phyloP scores from a whole-genome alignment of 2,329 filamentous ascomycete species.

The Aspergillus cejpii region DNA sequence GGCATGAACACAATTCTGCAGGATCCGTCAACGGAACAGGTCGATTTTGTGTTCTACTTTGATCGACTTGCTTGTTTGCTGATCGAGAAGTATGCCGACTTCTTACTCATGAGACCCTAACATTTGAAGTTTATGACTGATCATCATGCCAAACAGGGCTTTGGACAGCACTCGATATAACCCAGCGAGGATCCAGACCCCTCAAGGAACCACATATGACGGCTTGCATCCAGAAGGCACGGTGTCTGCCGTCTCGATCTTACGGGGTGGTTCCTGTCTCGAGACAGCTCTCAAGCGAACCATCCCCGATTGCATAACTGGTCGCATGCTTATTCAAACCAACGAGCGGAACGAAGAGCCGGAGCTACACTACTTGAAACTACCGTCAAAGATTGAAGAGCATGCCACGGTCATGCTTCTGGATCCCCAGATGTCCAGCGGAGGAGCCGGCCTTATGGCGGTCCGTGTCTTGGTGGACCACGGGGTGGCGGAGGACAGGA shows the following conservation, averaged over 20 bases:
- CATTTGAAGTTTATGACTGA: slow-evolving; percentile 2
- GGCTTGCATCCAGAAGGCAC: slow-evolving; percentile 66
- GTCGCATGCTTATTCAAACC: slow-evolving; percentile 84
- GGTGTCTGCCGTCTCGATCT: slow-evolving; percentile 77
- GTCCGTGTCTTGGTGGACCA: slow-evolving; percentile 94
- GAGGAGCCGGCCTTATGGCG: slow-evolving; percentile 82
- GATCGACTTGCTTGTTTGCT: slow-evolving; percentile 79
- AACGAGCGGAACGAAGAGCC: slow-evolving; percentile 80
- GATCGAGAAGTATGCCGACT: slow-evolving; percentile 55
- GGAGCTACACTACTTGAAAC: slow-evolving; percentile 80
- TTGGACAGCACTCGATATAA: slow-evolving; percentile 70
- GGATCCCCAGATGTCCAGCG: slow-evolving; percentile 91
- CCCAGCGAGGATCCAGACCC: slow-evolving; percentile 60
- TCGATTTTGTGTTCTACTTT: slow-evolving; percentile 98
- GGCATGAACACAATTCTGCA: slow-evolving; percentile 90
- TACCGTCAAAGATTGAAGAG: slow-evolving; percentile 64
- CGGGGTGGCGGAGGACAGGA: slow-evolving; percentile 73
- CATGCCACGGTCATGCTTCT: slow-evolving; percentile 79
- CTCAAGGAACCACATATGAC: slow-evolving; percentile 61
- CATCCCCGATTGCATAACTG: slow-evolving; percentile 85
- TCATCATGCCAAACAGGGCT: slow-evolving; percentile 47
- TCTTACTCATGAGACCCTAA: neutral
- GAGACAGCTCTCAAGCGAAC: slow-evolving; percentile 83
- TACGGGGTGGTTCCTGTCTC: slow-evolving; percentile 81
- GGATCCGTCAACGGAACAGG: slow-evolving; percentile 66